These are phyloP conservation scores for Globisporangium solare DNA, from an alignment of 352 stramenopile species.

Conservation along the genomic window DNA sequence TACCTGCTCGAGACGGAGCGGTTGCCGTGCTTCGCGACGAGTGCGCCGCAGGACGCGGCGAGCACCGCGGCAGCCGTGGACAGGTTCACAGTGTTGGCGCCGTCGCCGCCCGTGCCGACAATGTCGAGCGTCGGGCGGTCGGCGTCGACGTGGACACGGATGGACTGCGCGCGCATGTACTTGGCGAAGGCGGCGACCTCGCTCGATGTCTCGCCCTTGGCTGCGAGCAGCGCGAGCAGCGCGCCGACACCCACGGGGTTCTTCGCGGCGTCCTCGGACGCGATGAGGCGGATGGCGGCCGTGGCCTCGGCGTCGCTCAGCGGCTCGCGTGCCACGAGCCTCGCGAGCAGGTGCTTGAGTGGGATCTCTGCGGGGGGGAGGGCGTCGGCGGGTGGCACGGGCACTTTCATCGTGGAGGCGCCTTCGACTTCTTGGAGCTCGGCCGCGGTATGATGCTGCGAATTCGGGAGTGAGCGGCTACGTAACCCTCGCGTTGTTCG, in stretches of 20 bases:
- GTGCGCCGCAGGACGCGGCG: conserved; percentile 89
- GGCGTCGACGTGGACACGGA: conserved; percentile 64
- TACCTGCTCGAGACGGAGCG: conserved; percentile 92
- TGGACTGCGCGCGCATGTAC: conserved; percentile 93
- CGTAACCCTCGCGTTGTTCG: too few relatives aligned
- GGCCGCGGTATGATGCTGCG: not conserved
- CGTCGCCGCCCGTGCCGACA: conserved; percentile 97
- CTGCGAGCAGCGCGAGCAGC: conserved; percentile 91
- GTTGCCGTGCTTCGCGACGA: conserved; percentile 97
- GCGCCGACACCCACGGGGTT: conserved; percentile 84
- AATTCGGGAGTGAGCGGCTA: too few relatives aligned
- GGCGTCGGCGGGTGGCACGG: too few relatives aligned
- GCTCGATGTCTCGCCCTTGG: conserved; percentile 91
- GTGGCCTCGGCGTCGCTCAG: conserved; percentile 61
- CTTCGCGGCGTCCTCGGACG: conserved; percentile 47
- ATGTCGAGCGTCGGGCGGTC: conserved; percentile 94
- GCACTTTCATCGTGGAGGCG: conserved; percentile 31
- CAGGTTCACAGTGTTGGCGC: conserved; percentile 98
- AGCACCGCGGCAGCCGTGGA: conserved; percentile 94
- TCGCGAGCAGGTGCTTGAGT: conserved; percentile 68
- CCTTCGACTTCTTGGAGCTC: conserved; percentile 1
- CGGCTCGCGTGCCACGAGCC: conserved; percentile 67
- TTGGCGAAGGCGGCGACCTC: conserved; percentile 96
- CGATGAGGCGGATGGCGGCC: conserved; percentile 68
- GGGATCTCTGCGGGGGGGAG: too few relatives aligned